Percentiles rank a stretch among this genome's conserved stretches.
phyloP scores from a whole-genome alignment of 805 yeast genomes.

The Candida yuanshanica region DNA sequence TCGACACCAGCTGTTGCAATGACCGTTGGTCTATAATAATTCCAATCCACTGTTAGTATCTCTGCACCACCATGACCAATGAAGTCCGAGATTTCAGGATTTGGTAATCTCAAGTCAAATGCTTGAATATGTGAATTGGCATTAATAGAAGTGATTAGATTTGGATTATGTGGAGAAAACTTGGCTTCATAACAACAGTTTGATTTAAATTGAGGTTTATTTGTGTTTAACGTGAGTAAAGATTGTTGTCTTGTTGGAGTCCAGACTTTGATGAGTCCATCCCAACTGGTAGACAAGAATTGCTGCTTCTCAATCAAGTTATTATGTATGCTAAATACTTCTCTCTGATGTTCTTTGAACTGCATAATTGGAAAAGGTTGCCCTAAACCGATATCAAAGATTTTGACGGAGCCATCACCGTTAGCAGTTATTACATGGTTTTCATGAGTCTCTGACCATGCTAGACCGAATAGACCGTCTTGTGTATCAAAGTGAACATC shows the following conservation, averaged over 20 bases:
- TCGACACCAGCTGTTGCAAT: constrained; percentile 93
- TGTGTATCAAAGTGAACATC: constrained; percentile 76
- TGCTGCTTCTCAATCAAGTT: constrained; percentile 58
- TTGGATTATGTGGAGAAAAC: constrained; percentile 82
- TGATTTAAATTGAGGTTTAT: constrained; percentile 25
- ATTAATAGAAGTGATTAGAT: constrained; percentile 60
- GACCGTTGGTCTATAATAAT: constrained; percentile 75
- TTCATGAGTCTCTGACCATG: constrained; percentile 90
- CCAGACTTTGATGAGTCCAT: constrained; percentile 82
- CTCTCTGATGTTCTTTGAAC: constrained; percentile 72
- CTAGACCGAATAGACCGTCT: constrained; percentile 81
- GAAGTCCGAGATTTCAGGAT: constrained; percentile 51
- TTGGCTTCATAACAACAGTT: constrained; percentile 75
- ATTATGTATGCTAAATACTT: constrained; percentile 73
- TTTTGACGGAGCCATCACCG: constrained; percentile 85
- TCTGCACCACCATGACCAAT: constrained; percentile 80
- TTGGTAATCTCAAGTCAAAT: constrained; percentile 75
- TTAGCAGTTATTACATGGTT: constrained; percentile 77
- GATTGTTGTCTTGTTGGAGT: constrained; percentile 53
- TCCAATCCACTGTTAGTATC: constrained; percentile 79
- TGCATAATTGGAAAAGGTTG: constrained; percentile 63
- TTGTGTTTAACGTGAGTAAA: constrained; percentile 46
- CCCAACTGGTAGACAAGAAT: constrained; percentile 87
- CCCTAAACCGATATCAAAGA: constrained; percentile 68
- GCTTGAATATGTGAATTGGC: constrained; percentile 70